Evolutionary conservation across 2,329 filamentous ascomycete species (phyloP).

Genomic region (Aureobasidium sp.): DNA sequence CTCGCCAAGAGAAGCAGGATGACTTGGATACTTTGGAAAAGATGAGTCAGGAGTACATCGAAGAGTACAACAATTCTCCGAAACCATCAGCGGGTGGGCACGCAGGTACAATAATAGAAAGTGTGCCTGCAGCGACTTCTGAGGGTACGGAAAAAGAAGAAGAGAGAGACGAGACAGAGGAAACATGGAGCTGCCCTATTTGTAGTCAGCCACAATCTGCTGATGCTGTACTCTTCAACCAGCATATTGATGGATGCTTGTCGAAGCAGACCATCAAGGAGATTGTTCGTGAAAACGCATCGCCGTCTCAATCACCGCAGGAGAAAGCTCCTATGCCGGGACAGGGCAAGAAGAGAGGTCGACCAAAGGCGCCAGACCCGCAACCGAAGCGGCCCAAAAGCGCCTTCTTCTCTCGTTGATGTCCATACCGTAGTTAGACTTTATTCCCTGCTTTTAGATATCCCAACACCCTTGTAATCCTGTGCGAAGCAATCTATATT

Average conservation of each 20-base stretch:
- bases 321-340: slow-evolving; percentile 11
- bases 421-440: background rate
- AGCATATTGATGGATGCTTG: slow-evolving; percentile 86
- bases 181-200: slow-evolving; percentile 79
- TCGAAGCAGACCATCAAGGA: slow-evolving; percentile 81
- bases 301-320: slow-evolving; percentile 13
- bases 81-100: background rate
- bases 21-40: slow-evolving; percentile 54
- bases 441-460: background rate
- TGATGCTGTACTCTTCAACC: slow-evolving; percentile 72
- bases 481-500: background rate
- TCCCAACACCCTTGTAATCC: background rate
- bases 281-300: slow-evolving; percentile 50
- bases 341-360: slow-evolving; percentile 21
- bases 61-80: slow-evolving; percentile 30
- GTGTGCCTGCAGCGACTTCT: slow-evolving; percentile 13
- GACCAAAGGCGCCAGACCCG: slow-evolving; percentile 12
- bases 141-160: slow-evolving; percentile 14
- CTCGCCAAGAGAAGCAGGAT: slow-evolving; percentile 50
- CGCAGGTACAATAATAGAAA: slow-evolving; percentile 15
- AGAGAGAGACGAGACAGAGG: slow-evolving; percentile 23
- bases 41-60: slow-evolving; percentile 43
- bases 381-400: slow-evolving; percentile 20
- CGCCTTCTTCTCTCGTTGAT: slow-evolving; percentile 20
- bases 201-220: slow-evolving; percentile 68